Evolutionary conservation across 352 stramenopile genomes (phyloP).

Genomic region (Achlya hypogyna): DNA sequence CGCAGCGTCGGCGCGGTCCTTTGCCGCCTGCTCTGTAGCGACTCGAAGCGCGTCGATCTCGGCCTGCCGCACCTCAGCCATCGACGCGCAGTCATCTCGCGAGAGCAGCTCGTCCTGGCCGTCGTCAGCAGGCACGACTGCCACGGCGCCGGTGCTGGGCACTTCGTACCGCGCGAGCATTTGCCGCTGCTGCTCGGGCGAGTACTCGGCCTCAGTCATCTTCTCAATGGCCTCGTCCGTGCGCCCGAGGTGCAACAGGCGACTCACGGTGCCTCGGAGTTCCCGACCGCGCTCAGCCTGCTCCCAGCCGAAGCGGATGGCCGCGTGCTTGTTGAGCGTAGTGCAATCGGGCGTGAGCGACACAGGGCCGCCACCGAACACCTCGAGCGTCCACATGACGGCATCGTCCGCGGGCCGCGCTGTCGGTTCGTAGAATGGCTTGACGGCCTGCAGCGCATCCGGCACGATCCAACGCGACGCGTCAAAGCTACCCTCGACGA

Average conservation of each 20-base stretch:
- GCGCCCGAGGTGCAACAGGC: slow-evolving; percentile 5
- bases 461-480: slow-evolving; percentile 37
- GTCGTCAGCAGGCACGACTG: neutral
- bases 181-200: slow-evolving; percentile 16
- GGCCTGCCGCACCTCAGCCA: neutral
- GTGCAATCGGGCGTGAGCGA: slow-evolving; percentile 17
- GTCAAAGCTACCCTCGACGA: slow-evolving; percentile 61
- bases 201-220: slow-evolving; percentile 13
- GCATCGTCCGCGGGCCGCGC: neutral
- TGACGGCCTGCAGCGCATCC: slow-evolving; percentile 35
- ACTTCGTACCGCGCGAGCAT: slow-evolving; percentile 11
- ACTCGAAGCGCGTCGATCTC: neutral
- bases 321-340: slow-evolving; percentile 15
- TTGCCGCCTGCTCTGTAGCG: neutral
- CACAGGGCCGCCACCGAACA: neutral
- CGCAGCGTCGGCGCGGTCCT: neutral
- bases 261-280: slow-evolving; percentile 8
- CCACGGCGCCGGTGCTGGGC: neutral
- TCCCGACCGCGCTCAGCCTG: slow-evolving; percentile 11
- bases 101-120: neutral
- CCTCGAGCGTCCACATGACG: slow-evolving; percentile 3
- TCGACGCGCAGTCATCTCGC: neutral
- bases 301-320: slow-evolving; percentile 13
- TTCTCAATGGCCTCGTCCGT: slow-evolving; percentile 8
- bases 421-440: slow-evolving; percentile 29